Conservation (phyloP, 495 filamentous ascomycete species). For the Penicillium coprophilum region DNA sequence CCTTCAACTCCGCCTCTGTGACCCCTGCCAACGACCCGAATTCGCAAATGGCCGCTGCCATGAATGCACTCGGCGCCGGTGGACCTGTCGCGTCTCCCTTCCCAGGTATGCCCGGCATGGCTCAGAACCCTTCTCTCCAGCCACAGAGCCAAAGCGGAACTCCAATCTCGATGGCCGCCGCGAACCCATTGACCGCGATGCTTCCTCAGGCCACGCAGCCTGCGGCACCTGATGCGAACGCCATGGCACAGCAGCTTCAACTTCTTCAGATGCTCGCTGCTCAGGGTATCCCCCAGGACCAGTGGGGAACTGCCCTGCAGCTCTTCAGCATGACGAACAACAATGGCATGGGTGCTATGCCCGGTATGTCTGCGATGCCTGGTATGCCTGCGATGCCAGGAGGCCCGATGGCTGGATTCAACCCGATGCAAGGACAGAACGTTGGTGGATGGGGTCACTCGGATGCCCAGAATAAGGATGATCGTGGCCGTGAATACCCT, state of each 20-base stretch:
- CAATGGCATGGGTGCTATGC: slow-evolving; percentile 31
- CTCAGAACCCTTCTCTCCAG: slow-evolving; percentile 44
- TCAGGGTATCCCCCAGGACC: slow-evolving; percentile 60
- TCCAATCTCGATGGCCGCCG: slow-evolving; percentile 41
- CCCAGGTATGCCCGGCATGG: slow-evolving; percentile 41
- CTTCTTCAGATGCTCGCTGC: slow-evolving; percentile 58
- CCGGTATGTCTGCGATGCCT: slow-evolving; percentile 13
- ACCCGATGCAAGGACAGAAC: slow-evolving; percentile 31
- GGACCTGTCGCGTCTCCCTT: slow-evolving; percentile 49
- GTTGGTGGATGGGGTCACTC: slow-evolving; percentile 42
- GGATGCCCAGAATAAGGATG: slow-evolving; percentile 59
- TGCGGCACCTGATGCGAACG: slow-evolving; percentile 37
- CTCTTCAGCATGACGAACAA: slow-evolving; percentile 44
- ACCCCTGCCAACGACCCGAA: slow-evolving; percentile 48
- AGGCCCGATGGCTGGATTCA: slow-evolving; percentile 9
- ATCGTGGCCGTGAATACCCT: slow-evolving; percentile 54
- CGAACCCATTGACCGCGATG: slow-evolving; percentile 50
- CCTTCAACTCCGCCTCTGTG: slow-evolving; percentile 52
- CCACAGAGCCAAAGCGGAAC: slow-evolving; percentile 48
- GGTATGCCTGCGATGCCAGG: slow-evolving; percentile 18
- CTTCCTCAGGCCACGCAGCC: slow-evolving; percentile 42
- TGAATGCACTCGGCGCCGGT: slow-evolving; percentile 59
- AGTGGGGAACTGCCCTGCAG: slow-evolving; percentile 56
- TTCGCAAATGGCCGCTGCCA: slow-evolving; percentile 46
- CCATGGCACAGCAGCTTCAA: slow-evolving; percentile 60